phyloP scores from a whole-genome alignment of 805 yeast species.

The Lipomyces sp. region DNA sequence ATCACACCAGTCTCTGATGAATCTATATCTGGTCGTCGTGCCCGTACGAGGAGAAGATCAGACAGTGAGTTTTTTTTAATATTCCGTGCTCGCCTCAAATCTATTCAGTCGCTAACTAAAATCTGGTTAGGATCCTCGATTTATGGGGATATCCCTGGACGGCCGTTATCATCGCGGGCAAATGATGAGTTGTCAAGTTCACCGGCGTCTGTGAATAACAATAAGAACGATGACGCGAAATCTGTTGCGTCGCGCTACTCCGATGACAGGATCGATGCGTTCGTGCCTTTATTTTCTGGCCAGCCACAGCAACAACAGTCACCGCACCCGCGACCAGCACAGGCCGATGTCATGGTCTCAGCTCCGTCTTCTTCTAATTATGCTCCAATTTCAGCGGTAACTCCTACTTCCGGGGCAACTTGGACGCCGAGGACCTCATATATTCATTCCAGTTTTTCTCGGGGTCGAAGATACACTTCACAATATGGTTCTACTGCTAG shows the following conservation, averaged over 20 bases:
- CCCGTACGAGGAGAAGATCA: too few relatives aligned
- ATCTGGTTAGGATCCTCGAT: too few relatives aligned
- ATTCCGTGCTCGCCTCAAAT: too few relatives aligned
- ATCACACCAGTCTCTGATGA: background rate
- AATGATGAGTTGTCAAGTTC: too few relatives aligned
- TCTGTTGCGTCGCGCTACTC: constrained; percentile 7
- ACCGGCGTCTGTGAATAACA: background rate
- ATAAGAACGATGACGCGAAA: background rate
- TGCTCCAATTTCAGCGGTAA: background rate
- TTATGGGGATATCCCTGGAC: too few relatives aligned
- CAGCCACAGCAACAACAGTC: background rate
- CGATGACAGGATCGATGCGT: background rate
- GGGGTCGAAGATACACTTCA: background rate
- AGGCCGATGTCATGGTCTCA: too few relatives aligned
- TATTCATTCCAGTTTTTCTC: constrained; percentile 8
- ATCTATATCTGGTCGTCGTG: background rate
- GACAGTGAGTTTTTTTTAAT: too few relatives aligned
- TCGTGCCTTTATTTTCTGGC: background rate
- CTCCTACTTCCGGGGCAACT: constrained; percentile 1
- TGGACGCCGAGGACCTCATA: constrained; percentile 2
- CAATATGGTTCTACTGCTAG: background rate
- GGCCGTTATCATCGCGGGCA: too few relatives aligned
- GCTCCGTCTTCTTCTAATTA: background rate
- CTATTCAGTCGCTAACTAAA: too few relatives aligned
- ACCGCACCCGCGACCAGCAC: background rate